A percentile compares a stretch with the other conserved stretches of the same genome.
Conservation (phyloP, 2,329 filamentous ascomycete species). For the Graphiopsis chlorocephala region DNA sequence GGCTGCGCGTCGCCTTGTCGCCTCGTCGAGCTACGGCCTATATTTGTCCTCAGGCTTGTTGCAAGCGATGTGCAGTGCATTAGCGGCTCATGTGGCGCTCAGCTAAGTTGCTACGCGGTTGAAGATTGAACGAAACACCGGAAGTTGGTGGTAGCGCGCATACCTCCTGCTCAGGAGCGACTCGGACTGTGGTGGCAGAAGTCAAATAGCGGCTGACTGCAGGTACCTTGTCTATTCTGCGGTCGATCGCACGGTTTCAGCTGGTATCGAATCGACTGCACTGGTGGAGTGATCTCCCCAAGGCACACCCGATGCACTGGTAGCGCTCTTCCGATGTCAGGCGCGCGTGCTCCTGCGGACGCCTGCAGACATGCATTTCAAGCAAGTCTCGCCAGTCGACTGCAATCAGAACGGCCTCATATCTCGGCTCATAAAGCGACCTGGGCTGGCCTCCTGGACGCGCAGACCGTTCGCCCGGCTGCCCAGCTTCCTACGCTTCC, state of each 20-base stretch:
- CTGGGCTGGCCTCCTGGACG: neutral
- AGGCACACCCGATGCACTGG: neutral
- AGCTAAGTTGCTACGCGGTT: neutral
- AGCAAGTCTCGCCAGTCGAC: neutral
- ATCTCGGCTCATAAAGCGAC: neutral
- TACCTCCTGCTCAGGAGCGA: neutral
- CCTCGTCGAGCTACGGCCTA: neutral
- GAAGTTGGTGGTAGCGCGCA: neutral
- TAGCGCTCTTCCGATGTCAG: neutral
- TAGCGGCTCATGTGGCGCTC: neutral
- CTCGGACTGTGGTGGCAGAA: neutral
- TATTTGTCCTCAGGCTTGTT: neutral
- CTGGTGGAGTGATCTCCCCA: neutral
- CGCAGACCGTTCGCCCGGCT: neutral
- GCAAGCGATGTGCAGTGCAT: neutral
- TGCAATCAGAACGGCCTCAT: neutral
- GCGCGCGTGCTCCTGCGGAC: neutral
- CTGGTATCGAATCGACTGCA: neutral
- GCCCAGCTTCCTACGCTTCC: neutral
- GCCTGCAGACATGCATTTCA: neutral
- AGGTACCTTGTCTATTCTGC: neutral
- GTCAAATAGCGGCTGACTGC: neutral
- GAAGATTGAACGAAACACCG: neutral
- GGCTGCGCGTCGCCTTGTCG: neutral
- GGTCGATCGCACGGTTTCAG: neutral